Conservation (phyloP, 1,139 yeast species). For the Candida albicans region DNA sequence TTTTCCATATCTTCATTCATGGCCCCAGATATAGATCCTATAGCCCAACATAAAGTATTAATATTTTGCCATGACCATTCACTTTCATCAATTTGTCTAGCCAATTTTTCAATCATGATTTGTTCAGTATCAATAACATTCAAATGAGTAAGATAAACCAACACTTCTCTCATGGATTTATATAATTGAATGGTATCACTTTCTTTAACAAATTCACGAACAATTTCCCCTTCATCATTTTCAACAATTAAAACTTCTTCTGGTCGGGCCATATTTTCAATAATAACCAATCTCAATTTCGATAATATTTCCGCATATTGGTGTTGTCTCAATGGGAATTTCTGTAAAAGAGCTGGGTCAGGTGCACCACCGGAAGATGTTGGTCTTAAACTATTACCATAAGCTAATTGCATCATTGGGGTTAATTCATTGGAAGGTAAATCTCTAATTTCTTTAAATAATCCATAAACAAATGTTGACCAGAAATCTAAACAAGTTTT, state of each 20-base stretch:
- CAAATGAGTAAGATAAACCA: constrained; percentile 92
- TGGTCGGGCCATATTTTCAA: constrained; percentile 97
- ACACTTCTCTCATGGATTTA: constrained; percentile 92
- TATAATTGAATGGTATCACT: constrained; percentile 94
- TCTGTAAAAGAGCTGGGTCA: constrained; percentile 74
- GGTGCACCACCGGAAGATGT: constrained; percentile 74
- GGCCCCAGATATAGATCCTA: constrained; percentile 97
- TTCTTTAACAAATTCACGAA: constrained; percentile 94
- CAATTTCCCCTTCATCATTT: constrained; percentile 98
- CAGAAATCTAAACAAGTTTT: constrained; percentile 95
- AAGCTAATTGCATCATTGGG: constrained; percentile 73
- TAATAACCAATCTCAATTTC: constrained; percentile 82
- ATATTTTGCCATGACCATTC: constrained; percentile 99
- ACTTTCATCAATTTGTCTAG: constrained; percentile 89
- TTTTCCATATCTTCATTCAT: constrained; percentile 99
- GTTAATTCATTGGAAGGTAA: constrained; percentile 70
- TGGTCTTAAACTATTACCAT: constrained; percentile 48
- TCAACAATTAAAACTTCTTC: constrained; percentile 96
- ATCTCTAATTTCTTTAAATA: constrained; percentile 83
- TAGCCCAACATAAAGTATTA: constrained; percentile 98
- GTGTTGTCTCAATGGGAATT: constrained; percentile 83
- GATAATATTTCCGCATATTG: constrained; percentile 74
- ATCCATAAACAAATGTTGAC: constrained; percentile 76
- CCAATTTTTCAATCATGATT: constrained; percentile 88
- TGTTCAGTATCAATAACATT: constrained; percentile 92